A percentile compares a stretch with the other conserved stretches of the same genome.
Evolutionary conservation across 768 basidiomycete genomes (phyloP).

Genomic region (Krasilnikovozyma curviuscula): DNA sequence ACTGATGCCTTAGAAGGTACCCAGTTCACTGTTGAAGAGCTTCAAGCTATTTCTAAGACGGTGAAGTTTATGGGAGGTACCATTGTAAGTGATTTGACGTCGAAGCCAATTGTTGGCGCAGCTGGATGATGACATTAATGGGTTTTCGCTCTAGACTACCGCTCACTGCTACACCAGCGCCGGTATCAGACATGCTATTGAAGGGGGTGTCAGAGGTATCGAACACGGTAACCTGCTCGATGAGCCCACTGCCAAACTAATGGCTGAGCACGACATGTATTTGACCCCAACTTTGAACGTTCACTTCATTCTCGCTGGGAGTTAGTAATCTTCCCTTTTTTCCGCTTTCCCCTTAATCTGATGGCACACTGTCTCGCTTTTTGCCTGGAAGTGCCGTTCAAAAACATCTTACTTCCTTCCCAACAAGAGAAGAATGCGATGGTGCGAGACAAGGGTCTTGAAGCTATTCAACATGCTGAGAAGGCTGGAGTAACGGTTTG

Average conservation of each 20-base stretch:
- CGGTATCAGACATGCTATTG: constrained; percentile 14
- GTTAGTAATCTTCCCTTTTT: no score
- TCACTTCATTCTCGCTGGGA: no score
- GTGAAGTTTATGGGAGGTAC: constrained; percentile 14
- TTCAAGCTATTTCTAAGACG: constrained; percentile 16
- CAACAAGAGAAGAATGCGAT: no score
- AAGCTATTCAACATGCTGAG: no score
- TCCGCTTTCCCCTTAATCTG: no score
- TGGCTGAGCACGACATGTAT: constrained; percentile 16
- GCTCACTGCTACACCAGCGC: constrained; percentile 14
- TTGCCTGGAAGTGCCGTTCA: no score
- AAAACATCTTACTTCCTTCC: no score
- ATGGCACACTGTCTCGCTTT: no score
- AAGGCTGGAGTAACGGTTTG: no score
- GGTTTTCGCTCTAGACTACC: constrained; percentile 6
- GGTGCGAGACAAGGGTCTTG: no score
- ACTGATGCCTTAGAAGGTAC: constrained; percentile 14
- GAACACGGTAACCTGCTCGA: constrained; percentile 17
- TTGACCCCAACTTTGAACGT: constrained; percentile 16
- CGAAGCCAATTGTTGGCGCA: no score
- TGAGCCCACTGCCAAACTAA: constrained; percentile 12
- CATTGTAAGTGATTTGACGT: neutral
- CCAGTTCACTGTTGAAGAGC: constrained; percentile 16
- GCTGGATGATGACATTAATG: no score
- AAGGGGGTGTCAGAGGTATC: constrained; percentile 15